Percentiles rank a stretch among this genome's conserved stretches.
These are phyloP conservation scores for Pyricularia sp. DNA, from an alignment of 2,329 filamentous ascomycete genomes.

Conservation along the genomic window DNA sequence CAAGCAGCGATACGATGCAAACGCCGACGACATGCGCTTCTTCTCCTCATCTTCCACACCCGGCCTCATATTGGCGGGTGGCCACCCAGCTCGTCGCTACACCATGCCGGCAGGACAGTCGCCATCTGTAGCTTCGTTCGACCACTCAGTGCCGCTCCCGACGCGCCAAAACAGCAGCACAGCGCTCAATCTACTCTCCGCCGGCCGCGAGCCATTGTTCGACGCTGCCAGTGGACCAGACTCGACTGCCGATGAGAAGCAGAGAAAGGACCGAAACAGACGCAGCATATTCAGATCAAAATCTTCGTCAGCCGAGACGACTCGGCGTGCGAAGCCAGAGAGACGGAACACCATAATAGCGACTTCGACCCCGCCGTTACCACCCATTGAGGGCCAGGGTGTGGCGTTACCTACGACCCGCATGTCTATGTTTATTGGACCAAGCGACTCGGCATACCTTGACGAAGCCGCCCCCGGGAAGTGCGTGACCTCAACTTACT, in stretches of 20 bases:
- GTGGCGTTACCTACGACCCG: constrained; percentile 6
- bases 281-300: constrained; percentile 26
- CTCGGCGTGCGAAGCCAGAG: constrained; percentile 12
- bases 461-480: not conserved
- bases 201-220: constrained; percentile 2
- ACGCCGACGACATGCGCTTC: constrained; percentile 15
- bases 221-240: constrained; percentile 9
- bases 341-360: constrained; percentile 20
- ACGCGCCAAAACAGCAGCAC: not conserved
- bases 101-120: constrained; percentile 11
- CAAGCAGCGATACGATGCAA: constrained; percentile 34
- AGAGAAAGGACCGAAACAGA: constrained; percentile 4
- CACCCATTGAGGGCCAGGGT: constrained; percentile 2
- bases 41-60: constrained; percentile 11
- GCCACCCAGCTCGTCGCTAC: constrained; percentile 9
- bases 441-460: not conserved
- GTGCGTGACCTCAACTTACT: not conserved
- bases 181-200: not conserved
- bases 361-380: not conserved
- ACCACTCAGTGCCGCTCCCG: not conserved
- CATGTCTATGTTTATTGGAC: not conserved
- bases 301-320: constrained; percentile 17
- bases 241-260: constrained; percentile 9
- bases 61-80: constrained; percentile 13
- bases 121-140: constrained; percentile 6